Percentiles rank a stretch among this genome's conserved stretches.
These are phyloP conservation scores for Yamadazyma laniorum DNA, from an alignment of 805 yeast genomes.

Conservation along the genomic window DNA sequence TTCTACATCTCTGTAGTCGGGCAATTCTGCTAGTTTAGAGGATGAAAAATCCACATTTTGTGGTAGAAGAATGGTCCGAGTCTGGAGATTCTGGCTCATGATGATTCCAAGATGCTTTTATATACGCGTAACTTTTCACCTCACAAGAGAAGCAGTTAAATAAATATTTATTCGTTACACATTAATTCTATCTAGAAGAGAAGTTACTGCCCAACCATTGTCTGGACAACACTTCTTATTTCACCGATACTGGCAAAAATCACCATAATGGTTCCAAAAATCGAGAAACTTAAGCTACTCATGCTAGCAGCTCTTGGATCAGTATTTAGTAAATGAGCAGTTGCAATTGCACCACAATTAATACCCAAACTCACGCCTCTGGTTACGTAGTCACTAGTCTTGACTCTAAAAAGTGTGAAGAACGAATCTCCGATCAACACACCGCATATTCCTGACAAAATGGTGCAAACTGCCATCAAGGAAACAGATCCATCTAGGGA, in stretches of 20 bases:
- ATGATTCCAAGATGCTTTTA: too few species aligned
- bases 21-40: constrained; percentile 8
- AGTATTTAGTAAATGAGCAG: constrained; percentile 65
- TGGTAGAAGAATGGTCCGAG: constrained; percentile 13
- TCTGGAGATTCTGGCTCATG: constrained; percentile 2
- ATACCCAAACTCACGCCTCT: constrained; percentile 76
- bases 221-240: constrained; percentile 22
- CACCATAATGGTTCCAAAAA: constrained; percentile 74
- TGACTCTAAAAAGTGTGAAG: constrained; percentile 50
- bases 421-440: constrained; percentile 61
- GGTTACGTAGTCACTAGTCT: constrained; percentile 65
- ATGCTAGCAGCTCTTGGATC: constrained; percentile 83
- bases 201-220: constrained; percentile 10
- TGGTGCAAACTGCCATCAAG: constrained; percentile 76
- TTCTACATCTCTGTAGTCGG: constrained; percentile 10
- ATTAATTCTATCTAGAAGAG: too few species aligned
- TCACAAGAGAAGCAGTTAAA: too few species aligned
- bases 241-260: constrained; percentile 58
- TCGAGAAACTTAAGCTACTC: constrained; percentile 66
- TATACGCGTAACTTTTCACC: too few species aligned
- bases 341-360: constrained; percentile 80
- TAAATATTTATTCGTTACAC: too few species aligned
- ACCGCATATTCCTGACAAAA: constrained; percentile 73
- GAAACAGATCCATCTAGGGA: constrained; percentile 67
- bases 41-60: constrained; percentile 1